phyloP scores from a whole-genome alignment of 805 yeast genomes.

The Wickerhamiella dianesei region DNA sequence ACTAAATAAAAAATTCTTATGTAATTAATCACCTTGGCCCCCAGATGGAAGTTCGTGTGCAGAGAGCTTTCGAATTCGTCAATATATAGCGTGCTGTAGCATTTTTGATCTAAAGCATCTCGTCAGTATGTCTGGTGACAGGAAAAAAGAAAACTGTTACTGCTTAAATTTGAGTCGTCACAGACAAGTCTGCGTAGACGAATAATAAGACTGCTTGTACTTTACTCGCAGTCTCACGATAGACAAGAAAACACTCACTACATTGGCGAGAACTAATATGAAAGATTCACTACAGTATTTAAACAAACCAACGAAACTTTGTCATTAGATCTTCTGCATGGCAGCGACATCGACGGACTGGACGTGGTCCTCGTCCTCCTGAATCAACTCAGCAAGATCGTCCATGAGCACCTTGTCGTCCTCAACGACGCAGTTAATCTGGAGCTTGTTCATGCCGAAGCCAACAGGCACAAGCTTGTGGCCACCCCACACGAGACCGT shows the following conservation, averaged over 20 bases:
- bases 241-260: too few relatives aligned
- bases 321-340: conserved; percentile 81
- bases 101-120: too few relatives aligned
- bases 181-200: too few relatives aligned
- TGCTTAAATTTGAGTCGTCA: background rate
- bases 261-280: too few relatives aligned
- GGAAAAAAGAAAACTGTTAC: background rate
- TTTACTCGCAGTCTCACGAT: too few relatives aligned
- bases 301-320: background rate
- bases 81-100: too few relatives aligned
- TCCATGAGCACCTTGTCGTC: conserved; percentile 91
- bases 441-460: conserved; percentile 98
- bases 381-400: conserved; percentile 60
- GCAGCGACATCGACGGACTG: conserved; percentile 99
- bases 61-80: too few relatives aligned
- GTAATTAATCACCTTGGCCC: too few relatives aligned
- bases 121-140: too few relatives aligned
- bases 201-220: too few relatives aligned
- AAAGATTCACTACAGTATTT: background rate
- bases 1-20: too few relatives aligned
- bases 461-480: conserved; percentile 93
- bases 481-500: conserved; percentile 98
- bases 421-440: conserved; percentile 95
- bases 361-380: conserved; percentile 96
- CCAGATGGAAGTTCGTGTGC: too few relatives aligned